Base-by-base conservation (phyloP, 176 grass and related monocot genomes). In the Eleusine coracana region DNA sequence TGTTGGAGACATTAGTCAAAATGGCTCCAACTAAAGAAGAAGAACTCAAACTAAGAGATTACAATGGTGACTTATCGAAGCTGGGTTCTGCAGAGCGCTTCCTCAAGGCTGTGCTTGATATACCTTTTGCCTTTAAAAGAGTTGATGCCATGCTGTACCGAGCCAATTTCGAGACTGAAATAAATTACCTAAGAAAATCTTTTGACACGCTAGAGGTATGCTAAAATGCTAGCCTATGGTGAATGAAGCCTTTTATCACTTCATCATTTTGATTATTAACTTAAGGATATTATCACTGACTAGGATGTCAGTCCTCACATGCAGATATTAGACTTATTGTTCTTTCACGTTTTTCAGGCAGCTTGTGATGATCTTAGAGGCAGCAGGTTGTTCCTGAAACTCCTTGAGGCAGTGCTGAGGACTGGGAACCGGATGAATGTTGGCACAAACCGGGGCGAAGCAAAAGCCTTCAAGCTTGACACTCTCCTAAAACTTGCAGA, bases 11-110 rank as follows among this genome's bases (percentile, higher is more conserved):
- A n/a, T 75, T 99, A 78, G 93, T 96, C 37, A 99, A 99, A 71
- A 99, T 99, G 96, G 93, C 96, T 56, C 93, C 96, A 29, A 99
- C 96, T 29, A 99, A 96, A 87, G 96, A 99, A 74, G 96, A 99
- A 85, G 96, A 99, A 83, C 75, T 94, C 25, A 94, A 88, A 87
- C 83, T 99, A 60, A 86, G 91, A 66, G 91, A 96, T 55, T 99
- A 93, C 74, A 87, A 69, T 29, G 91, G 91, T 7, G 93, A 99
- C 34, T 25, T 93, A 76, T 82, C 80, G 6, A 99, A 96, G 68
- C 91, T 99, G 63, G 93, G 93, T 36, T 94, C 93, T 55, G 96
- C 96, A 12, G 96, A 99, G 61, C 74, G 87, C 41, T 99, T 99
- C 81, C 87, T 99, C 25, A 99, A 94, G 78, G 84, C 91, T 44